Conservation (phyloP, 345 rosid species). For the Iberis pinnata region DNA sequence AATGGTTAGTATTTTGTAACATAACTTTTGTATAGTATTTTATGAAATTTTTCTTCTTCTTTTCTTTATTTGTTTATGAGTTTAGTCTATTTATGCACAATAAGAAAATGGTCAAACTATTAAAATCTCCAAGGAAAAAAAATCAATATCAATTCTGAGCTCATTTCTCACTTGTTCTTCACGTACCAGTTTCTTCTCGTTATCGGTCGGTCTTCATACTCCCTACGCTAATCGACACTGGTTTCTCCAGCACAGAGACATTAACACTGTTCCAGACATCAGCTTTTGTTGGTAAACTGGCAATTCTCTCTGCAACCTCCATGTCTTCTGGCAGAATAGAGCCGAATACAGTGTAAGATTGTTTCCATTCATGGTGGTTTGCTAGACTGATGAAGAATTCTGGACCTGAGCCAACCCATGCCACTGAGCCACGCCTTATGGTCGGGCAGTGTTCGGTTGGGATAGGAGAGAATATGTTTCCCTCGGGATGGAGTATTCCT, state of each 20-base stretch:
- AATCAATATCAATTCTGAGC: conserved; percentile 8
- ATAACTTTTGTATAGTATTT: too few relatives aligned
- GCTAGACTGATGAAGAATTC: conserved; percentile 91
- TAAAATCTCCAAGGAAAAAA: neutral
- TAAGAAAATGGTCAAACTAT: neutral
- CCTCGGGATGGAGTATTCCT: conserved; percentile 81
- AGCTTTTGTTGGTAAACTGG: conserved; percentile 53
- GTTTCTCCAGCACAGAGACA: conserved; percentile 62
- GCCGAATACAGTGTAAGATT: conserved; percentile 64
- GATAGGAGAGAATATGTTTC: conserved; percentile 48
- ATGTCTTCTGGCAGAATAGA: conserved; percentile 77
- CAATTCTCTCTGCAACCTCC: conserved; percentile 62
- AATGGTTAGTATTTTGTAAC: too few relatives aligned
- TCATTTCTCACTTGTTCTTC: too few relatives aligned
- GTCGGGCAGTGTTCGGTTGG: conserved; percentile 65
- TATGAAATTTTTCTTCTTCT: too few relatives aligned
- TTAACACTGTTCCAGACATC: conserved; percentile 79
- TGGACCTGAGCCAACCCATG: conserved; percentile 84
- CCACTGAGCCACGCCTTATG: conserved; percentile 76
- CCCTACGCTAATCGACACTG: conserved; percentile 48
- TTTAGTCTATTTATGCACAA: conserved; percentile 14
- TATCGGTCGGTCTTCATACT: conserved; percentile 41
- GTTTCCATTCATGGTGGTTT: conserved; percentile 76
- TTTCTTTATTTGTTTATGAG: too few relatives aligned
- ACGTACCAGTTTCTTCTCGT: conserved; percentile 19